These are phyloP conservation scores for Pseudogymnoascus pannorum DNA, from an alignment of 2,329 filamentous ascomycete genomes.

Conservation along the genomic window DNA sequence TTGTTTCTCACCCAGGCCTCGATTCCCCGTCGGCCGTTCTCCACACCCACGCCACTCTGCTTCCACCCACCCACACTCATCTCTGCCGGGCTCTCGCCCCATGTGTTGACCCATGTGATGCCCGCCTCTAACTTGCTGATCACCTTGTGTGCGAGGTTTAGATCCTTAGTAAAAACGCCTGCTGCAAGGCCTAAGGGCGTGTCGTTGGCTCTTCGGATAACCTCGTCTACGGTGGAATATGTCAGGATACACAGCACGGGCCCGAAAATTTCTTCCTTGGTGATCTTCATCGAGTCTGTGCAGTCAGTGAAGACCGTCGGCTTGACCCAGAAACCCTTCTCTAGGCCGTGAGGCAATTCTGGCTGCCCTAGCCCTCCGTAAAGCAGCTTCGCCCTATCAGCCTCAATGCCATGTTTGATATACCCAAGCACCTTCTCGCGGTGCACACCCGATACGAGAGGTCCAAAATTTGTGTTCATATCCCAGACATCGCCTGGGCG, in stretches of 20 bases:
- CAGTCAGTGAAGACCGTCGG: conserved; percentile 85
- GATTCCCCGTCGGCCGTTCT: conserved; percentile 75
- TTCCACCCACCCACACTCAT: conserved; percentile 94
- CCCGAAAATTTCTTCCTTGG: conserved; percentile 79
- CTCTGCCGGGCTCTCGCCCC: conserved; percentile 87
- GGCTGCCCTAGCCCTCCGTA: conserved; percentile 61
- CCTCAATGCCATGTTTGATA: conserved; percentile 65
- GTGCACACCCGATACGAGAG: conserved; percentile 68
- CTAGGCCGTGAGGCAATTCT: conserved; percentile 28
- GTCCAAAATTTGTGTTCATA: conserved; percentile 71
- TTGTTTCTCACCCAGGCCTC: conserved; percentile 81
- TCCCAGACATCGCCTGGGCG: conserved; percentile 69
- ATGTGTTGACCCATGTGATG: conserved; percentile 89
- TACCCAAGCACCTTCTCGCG: conserved; percentile 72
- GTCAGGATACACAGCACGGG: conserved; percentile 76
- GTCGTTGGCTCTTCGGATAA: conserved; percentile 64
- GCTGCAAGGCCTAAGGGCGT: conserved; percentile 75
- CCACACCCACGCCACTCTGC: conserved; percentile 77
- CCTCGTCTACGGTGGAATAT: conserved; percentile 64
- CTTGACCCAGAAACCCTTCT: conserved; percentile 71
- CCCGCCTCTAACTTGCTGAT: conserved; percentile 68
- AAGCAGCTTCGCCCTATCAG: conserved; percentile 66
- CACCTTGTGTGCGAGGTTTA: conserved; percentile 66
- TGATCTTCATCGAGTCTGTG: conserved; percentile 73
- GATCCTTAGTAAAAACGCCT: conserved; percentile 71